Conservation (phyloP, 768 basidiomycete genomes). For the Pisolithus sp. region DNA sequence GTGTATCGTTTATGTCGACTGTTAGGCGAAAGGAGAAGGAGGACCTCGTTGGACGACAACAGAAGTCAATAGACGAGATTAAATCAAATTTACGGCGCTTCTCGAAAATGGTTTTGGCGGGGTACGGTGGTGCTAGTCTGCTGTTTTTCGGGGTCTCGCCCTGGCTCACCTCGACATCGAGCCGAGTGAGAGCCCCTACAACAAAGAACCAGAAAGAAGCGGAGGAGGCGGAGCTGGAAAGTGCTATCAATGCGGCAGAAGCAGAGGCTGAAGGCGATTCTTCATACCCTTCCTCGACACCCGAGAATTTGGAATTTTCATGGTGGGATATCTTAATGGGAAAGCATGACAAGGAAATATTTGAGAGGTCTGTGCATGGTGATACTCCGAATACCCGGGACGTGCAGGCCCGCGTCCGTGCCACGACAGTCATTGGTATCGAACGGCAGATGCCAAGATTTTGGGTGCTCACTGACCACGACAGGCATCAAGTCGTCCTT, state of each 20-base stretch:
- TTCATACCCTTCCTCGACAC: slow-evolving; percentile 14
- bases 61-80: slow-evolving; percentile 41
- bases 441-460: slow-evolving; percentile 75
- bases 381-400: slow-evolving; percentile 13
- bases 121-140: slow-evolving; percentile 77
- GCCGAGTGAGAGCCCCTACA: slow-evolving; percentile 20
- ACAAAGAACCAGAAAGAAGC: slow-evolving; percentile 36
- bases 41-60: slow-evolving; percentile 16
- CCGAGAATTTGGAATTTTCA: slow-evolving; percentile 41
- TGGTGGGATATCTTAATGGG: slow-evolving; percentile 85
- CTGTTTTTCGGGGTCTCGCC: slow-evolving; percentile 71
- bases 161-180: slow-evolving; percentile 20
- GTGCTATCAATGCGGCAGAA: slow-evolving; percentile 67
- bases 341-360: slow-evolving; percentile 78
- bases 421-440: slow-evolving; percentile 57
- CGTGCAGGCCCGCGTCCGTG: slow-evolving; percentile 36
- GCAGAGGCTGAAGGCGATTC: slow-evolving; percentile 43
- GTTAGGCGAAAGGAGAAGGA: slow-evolving; percentile 16
- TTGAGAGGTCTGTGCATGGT: slow-evolving; percentile 50
- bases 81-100: slow-evolving; percentile 69
- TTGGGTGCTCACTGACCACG: slow-evolving; percentile 82
- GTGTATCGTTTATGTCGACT: slow-evolving; percentile 20
- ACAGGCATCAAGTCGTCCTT: slow-evolving; percentile 65
- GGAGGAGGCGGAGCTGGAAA: slow-evolving; percentile 58
- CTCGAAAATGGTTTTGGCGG: slow-evolving; percentile 78